Base-by-base conservation (phyloP, 345 rosid species). In the Hibiscus tridactylites region DNA sequence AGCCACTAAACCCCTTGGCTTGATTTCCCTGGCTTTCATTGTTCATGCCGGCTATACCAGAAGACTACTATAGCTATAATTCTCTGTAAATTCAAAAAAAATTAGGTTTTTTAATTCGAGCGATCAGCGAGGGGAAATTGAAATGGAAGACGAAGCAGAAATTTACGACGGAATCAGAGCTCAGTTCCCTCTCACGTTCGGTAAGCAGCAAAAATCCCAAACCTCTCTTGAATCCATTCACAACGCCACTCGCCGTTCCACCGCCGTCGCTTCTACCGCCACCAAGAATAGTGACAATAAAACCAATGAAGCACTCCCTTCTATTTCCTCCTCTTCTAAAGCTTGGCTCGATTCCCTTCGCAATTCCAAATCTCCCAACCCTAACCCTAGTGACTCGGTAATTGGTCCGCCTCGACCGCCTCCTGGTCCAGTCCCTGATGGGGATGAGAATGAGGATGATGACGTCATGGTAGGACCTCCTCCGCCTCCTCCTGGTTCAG, bases 181-280 rank as follows among this genome's bases (percentile, higher is more conserved):
- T 57, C 88, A 88, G 12, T 90, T 92, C 77, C 97, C 97, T 75
- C 77, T 85, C 49, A 50, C 92, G 17, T 90, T 92, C 33, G 97
- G 97, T 73, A 92, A 92, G 79, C 82, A 85, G 64, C 79, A 88
- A 26, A 87, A 80, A 28, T 74, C 87, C 69, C 87, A 87, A 62
- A 81, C 90, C 54, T 50, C 94, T 50, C 86, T 82, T 26, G 96
- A 92, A 68, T 73, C 83, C 66, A 75, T 92, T 78, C 97, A 92
- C 81, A 86, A 56, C 84, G 61, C 92, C 62, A 92, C 96, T 66
- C 97, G 93, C 80, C 96, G 96, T 24, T 3, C 73, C 77, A 68
- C 78, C 29, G 35, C 80, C n/a, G 74, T 33, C 26, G 39, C 44
- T 33, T 17, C 21, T 72, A 0, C 57, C 17, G 16, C 72, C 31